A percentile compares a stretch with the other conserved stretches of the same genome.
Evolutionary conservation across 179 eudicot genomes (phyloP).

Genomic region (Silene noctiflora): DNA sequence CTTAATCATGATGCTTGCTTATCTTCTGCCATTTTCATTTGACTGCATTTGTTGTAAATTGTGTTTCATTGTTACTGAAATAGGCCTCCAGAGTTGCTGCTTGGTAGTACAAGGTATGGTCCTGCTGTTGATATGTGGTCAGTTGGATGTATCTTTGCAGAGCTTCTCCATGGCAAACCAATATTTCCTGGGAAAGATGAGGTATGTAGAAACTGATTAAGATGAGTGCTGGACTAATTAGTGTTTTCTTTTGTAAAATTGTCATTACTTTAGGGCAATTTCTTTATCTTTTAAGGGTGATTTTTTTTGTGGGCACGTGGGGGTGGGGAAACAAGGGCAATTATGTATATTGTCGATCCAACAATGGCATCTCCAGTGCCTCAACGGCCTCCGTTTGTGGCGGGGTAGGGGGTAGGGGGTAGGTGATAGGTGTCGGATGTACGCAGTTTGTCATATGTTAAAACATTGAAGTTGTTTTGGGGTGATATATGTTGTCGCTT

Average conservation of each 20-base stretch:
- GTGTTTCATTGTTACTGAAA: slow-evolving; percentile 13
- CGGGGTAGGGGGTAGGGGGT: too few relatives aligned
- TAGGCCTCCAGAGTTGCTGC: slow-evolving; percentile 54
- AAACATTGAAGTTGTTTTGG: too few relatives aligned
- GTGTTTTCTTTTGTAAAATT: not conserved
- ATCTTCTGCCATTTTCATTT: slow-evolving; percentile 1
- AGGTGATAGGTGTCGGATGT: too few relatives aligned
- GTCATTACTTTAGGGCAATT: not conserved
- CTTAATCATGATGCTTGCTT: not conserved
- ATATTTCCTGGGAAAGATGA: slow-evolving; percentile 49
- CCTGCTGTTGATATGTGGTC: slow-evolving; percentile 67
- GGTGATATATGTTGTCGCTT: not conserved
- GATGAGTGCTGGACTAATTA: not conserved
- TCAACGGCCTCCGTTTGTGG: too few relatives aligned
- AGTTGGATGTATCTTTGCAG: slow-evolving; percentile 56
- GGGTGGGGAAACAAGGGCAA: too few relatives aligned
- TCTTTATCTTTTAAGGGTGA: not conserved
- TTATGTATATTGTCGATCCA: too few relatives aligned
- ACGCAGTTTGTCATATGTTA: too few relatives aligned
- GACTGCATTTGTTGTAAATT: not conserved
- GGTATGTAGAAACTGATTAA: slow-evolving; percentile 23
- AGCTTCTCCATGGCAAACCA: slow-evolving; percentile 48
- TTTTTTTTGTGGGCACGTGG: too few relatives aligned
- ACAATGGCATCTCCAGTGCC: too few relatives aligned
- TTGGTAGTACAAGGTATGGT: slow-evolving; percentile 55